phyloP scores from a whole-genome alignment of 2,329 filamentous ascomycete species.

The Fusarium annulatum region DNA sequence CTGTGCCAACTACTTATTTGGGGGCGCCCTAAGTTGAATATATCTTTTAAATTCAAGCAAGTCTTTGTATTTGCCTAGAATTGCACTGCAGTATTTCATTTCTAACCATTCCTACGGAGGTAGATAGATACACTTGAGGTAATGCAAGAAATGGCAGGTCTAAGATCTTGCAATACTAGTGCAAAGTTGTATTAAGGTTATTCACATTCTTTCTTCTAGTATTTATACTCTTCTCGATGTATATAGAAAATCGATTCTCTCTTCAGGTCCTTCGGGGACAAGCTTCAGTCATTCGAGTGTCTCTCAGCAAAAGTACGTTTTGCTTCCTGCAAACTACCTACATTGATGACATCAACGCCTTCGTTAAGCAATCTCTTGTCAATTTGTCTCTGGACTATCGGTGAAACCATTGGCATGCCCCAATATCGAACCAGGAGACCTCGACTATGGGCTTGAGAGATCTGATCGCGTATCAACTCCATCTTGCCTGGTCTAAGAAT shows the following conservation, averaged over 20 bases:
- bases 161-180: neutral
- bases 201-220: neutral
- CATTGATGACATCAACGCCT: slow-evolving; percentile 70
- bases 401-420: slow-evolving; percentile 68
- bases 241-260: neutral
- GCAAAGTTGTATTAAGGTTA: neutral
- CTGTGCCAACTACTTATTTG: neutral
- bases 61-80: neutral
- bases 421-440: slow-evolving; percentile 70
- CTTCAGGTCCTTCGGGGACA: neutral
- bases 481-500: slow-evolving; percentile 58
- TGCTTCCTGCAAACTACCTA: slow-evolving; percentile 65
- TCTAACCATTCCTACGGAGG: neutral
- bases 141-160: neutral
- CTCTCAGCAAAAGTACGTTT: slow-evolving; percentile 22
- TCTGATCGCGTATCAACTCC: slow-evolving; percentile 55
- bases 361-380: slow-evolving; percentile 67
- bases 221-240: neutral
- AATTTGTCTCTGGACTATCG: slow-evolving; percentile 63
- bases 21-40: neutral
- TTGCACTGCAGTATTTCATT: neutral
- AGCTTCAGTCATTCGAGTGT: neutral
- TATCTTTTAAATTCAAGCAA: accelerated
- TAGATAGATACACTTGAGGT: too few relatives aligned
- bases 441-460: slow-evolving; percentile 61